Base-by-base conservation (phyloP, 2,329 filamentous ascomycete species). In the Aspergillus pseudoterreus region DNA sequence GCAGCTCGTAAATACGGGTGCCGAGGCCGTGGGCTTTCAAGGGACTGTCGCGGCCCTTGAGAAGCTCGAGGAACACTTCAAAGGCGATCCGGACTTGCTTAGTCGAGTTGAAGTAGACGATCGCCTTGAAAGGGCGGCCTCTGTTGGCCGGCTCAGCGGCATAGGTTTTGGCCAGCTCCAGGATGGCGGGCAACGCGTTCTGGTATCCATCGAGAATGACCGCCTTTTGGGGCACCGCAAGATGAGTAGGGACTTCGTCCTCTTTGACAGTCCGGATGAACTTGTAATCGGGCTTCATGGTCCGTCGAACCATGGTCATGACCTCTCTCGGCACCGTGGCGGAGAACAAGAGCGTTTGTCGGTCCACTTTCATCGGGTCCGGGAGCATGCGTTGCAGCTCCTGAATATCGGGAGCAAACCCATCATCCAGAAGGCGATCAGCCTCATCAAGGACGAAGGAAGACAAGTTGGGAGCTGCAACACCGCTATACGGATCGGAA, bases 341-440 rank as follows among this genome's bases (percentile, higher is more conserved):
- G 12, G 92, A 97, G 71, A 95, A 96, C 71, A 99, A 86, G 63
- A 99, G 83, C 6, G 92, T 96, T 71, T 99, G 94, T 45, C 92
- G 85, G 49, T 87, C 79, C 54, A 86, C 82, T 47, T 84, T 71
- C 0, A 69, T 62, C 6, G 81, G 79, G 43, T 80, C 73, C 3
- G 92, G 92, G 9, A 96, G 79, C 41, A 73, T 65, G 0, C 66
- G 53, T 50, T 83, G 73, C 50, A 92, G 89, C 1, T 81, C 69
- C 45, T 78, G 71, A 46, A 92, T 79, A 50, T 85, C 85, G 33
- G 77, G 76, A 51, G 85, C 78, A 63, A 92, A 92, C 2, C 88
- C 75, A 57, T 82, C 77, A 61, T 88, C 83, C 45, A 87, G 74
- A 22, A 89, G 75, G 58, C 86, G 81, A 67, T 92, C 71, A 67